Conservation (phyloP, 306 rosid genomes). For the Prunus davidiana region DNA sequence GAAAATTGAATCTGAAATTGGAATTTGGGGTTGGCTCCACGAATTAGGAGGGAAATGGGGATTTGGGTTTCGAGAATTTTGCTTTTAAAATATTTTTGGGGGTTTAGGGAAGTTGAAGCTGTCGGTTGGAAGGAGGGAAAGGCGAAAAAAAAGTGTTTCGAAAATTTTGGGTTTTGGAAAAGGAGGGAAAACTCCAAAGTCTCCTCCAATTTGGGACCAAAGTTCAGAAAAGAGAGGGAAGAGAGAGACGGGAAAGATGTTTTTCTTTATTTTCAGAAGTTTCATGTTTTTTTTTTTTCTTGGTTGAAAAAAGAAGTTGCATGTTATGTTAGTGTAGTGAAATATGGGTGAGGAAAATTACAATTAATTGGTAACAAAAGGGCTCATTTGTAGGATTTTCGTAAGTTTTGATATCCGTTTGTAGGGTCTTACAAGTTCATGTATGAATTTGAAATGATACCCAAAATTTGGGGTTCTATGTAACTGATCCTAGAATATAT, state of each 20-base stretch:
- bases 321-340: no score
- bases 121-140: conserved; percentile 44
- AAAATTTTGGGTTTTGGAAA: conserved; percentile 12
- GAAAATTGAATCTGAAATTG: background rate
- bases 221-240: background rate
- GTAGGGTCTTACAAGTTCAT: no score
- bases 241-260: background rate
- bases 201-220: background rate
- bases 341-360: no score
- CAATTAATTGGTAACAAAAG: no score
- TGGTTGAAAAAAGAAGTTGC: no score
- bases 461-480: no score
- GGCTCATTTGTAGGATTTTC: no score
- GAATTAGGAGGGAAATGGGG: conserved; percentile 18
- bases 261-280: no score
- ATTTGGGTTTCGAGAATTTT: background rate
- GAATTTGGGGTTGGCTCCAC: background rate
- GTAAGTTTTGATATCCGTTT: no score
- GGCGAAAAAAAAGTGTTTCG: background rate
- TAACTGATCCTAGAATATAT: no score
- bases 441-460: no score
- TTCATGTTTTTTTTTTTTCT: no score
- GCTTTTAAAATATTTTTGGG: background rate
- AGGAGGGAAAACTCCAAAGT: conserved; percentile 40
- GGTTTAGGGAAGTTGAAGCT: background rate